A percentile compares a stretch with the other conserved stretches of the same genome.
Evolutionary conservation across 164 flowering plant species (phyloP).

Genomic region (Cinnamomum micranthum): DNA sequence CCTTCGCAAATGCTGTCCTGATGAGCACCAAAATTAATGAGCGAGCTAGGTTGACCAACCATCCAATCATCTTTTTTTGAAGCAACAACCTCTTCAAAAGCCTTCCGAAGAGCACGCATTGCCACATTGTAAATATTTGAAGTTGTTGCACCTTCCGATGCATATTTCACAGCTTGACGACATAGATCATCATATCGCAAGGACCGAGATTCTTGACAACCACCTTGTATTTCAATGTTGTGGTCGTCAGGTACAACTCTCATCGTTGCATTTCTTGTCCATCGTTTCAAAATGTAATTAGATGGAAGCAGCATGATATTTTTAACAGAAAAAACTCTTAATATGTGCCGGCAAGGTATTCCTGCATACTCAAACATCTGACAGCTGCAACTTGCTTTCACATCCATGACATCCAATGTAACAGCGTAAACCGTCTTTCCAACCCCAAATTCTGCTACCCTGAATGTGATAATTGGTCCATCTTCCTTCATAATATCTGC

Average conservation of each 20-base stretch:
- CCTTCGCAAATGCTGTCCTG: slow-evolving; percentile 21
- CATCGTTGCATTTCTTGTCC: slow-evolving; percentile 72
- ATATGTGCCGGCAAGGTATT: slow-evolving; percentile 70
- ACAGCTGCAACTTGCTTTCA: slow-evolving; percentile 73
- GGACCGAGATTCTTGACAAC: slow-evolving; percentile 32
- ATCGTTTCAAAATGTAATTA: slow-evolving; percentile 58
- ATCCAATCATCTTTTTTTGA: slow-evolving; percentile 21
- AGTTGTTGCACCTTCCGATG: slow-evolving; percentile 58
- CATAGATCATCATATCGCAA: slow-evolving; percentile 44
- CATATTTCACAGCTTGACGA: slow-evolving; percentile 48
- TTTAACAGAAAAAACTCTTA: slow-evolving; percentile 75
- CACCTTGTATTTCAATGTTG: slow-evolving; percentile 29
- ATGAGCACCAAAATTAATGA: slow-evolving; percentile 27
- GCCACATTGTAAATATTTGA: slow-evolving; percentile 43
- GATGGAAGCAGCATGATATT: slow-evolving; percentile 63
- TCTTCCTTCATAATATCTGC: slow-evolving; percentile 66
- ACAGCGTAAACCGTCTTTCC: slow-evolving; percentile 60
- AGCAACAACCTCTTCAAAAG: slow-evolving; percentile 40
- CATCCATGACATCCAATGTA: slow-evolving; percentile 48
- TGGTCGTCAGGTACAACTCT: slow-evolving; percentile 28
- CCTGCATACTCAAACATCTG: slow-evolving; percentile 85
- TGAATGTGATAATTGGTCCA: slow-evolving; percentile 47
- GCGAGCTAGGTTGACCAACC: neutral
- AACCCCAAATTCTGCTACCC: slow-evolving; percentile 81
- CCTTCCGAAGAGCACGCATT: slow-evolving; percentile 52